Evolutionary conservation across 345 rosid genomes (phyloP).

Genomic region (Hirschfeldia incana): DNA sequence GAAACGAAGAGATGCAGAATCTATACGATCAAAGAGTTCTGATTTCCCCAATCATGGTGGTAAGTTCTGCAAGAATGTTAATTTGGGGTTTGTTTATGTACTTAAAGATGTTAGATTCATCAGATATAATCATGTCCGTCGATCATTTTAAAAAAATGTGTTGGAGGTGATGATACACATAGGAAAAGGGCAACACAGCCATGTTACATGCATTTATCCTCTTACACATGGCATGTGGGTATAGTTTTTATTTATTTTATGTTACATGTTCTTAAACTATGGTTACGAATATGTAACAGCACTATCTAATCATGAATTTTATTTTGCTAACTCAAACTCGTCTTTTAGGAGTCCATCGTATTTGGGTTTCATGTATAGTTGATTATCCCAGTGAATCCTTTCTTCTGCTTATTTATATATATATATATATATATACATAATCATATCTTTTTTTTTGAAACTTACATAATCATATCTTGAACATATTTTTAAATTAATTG

Average conservation of each 20-base stretch:
- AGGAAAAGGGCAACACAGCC: not conserved
- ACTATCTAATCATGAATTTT: not conserved
- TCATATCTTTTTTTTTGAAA: no score
- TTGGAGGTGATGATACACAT: not conserved
- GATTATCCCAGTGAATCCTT: not conserved
- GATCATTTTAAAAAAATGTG: not conserved
- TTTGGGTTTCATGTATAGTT: not conserved
- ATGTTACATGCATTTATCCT: constrained; percentile 9
- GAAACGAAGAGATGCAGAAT: not conserved
- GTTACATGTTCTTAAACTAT: not conserved
- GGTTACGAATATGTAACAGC: not conserved
- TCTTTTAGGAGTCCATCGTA: not conserved
- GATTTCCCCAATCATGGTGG: not conserved
- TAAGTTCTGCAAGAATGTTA: not conserved
- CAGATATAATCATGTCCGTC: constrained; percentile 19
- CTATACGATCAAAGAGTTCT: not conserved
- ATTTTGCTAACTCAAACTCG: not conserved
- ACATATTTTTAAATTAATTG: not conserved
- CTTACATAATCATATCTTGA: not conserved
- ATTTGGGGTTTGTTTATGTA: not conserved
- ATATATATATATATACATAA: not conserved
- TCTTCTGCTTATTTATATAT: not conserved
- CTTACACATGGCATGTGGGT: constrained; percentile 9
- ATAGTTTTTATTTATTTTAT: not conserved
- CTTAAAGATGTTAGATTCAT: not conserved